Conservation (phyloP, 2,329 filamentous ascomycete genomes). For the Neopestalotiopsis rosae region DNA sequence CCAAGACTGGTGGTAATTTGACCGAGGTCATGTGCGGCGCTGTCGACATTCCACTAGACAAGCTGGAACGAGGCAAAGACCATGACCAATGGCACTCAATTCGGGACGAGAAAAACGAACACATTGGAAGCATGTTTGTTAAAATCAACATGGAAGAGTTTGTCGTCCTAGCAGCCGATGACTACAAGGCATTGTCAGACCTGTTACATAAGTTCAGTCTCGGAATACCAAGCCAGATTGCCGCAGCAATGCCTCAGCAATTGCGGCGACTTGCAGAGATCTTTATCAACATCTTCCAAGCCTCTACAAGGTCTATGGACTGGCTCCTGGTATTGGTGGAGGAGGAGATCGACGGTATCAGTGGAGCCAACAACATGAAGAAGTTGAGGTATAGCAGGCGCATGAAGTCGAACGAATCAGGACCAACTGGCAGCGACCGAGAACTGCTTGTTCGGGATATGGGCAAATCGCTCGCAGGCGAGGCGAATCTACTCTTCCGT, state of each 20-base stretch:
- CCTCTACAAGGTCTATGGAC: conserved; percentile 80
- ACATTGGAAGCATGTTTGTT: conserved; percentile 83
- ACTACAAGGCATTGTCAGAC: conserved; percentile 84
- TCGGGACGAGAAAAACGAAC: conserved; percentile 75
- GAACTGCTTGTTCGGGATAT: conserved; percentile 78
- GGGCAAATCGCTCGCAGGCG: conserved; percentile 78
- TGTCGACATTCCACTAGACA: conserved; percentile 83
- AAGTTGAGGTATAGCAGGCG: conserved; percentile 75
- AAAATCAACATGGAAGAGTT: conserved; percentile 86
- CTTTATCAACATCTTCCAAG: conserved; percentile 93
- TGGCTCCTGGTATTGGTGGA: conserved; percentile 95
- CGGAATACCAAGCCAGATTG: conserved; percentile 84
- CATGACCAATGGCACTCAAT: conserved; percentile 90
- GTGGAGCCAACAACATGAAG: conserved; percentile 79
- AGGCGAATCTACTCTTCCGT: conserved; percentile 93
- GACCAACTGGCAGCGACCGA: conserved; percentile 66
- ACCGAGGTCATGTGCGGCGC: conserved; percentile 67
- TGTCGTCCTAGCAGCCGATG: conserved; percentile 82
- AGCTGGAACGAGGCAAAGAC: conserved; percentile 77
- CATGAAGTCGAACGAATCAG: conserved; percentile 73
- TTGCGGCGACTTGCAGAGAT: conserved; percentile 83
- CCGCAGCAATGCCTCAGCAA: conserved; percentile 77
- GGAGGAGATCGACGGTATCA: conserved; percentile 93
- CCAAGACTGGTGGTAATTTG: conserved; percentile 45
- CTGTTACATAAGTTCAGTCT: conserved; percentile 85